Evolutionary conservation across 257 asterid species (phyloP), one percentile per base, ranked within the genome.

Genomic region (Thymus quinquecostatus): DNA sequence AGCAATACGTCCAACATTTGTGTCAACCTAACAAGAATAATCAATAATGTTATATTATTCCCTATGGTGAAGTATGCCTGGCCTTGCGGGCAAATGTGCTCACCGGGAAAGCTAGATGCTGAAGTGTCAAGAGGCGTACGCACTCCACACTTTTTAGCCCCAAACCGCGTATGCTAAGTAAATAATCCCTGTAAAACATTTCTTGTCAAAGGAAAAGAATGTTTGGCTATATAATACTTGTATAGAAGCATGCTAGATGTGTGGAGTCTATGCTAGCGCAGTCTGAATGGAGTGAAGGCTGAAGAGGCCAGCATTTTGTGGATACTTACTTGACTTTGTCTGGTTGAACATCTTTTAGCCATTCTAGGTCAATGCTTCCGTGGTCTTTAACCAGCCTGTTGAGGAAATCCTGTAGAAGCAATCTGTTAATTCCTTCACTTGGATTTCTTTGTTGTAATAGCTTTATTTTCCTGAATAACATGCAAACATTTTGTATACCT

Each of bases 111-210:
- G 97, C 97, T 72, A 90, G 85, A 78, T 88, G 85, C 57, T 84
- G 96, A 77, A 90, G 97, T 68, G 96, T 86, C 71, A 90, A 73
- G 69, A 90, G 84, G 69, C 97, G 90, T 69, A 90, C 87, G 32
- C 97, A 90, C 77, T 90, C 97, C 62, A 88, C 97, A 70, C 97
- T 90, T 69, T 90, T 88, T 59, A 90, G 79, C 64, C 97, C 97
- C 78, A 90, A 77, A 43, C 97, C 97, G 4, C 85, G 83, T 56
- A 90, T 67, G 64, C 97, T 90, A 63, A 90, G 71, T 60, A 90
- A 84, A 77, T 90, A 90, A 75, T 90, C 96, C 85, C 97, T 90
- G 87, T 63, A 82, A 51, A 43, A 57, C 43, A 64, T 64, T 43
- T 66, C n/a, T 67, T 64, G 33, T 47, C 57, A 60, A 69, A 78